Base-by-base conservation (phyloP, 2,329 filamentous ascomycete species). In the Xylariaceae sp. region DNA sequence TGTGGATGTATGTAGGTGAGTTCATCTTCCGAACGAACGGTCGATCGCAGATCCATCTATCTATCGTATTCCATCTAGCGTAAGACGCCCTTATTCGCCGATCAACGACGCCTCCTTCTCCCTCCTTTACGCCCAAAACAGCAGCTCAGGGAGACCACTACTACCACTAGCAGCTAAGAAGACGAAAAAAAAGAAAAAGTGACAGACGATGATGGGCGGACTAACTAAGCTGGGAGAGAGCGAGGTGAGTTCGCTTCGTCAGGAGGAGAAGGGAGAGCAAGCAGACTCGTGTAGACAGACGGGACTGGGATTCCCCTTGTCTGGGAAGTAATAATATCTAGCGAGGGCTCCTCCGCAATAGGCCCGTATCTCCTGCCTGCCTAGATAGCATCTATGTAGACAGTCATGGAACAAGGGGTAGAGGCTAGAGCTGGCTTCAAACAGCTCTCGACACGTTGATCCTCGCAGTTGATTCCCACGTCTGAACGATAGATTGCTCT, bases 241-340 rank as follows among this genome's bases (percentile, higher is more conserved):
- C 17, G 17, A 17, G 17, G 23, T 30, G 23, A 30, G 23, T 30
- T 30, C 23, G 23, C 23, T 30, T 30, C 23, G 23, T 30, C 3
- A 30, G 23, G 23, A 5, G 23, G 23, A 30, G 23, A 30, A 30
- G 23, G 23, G 5, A 5, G 23, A 30, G 23, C 4, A 30, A 30
- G 23, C 4, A 30, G 23, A 30, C 23, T 30, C 23, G 23, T 30
- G 13, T 41, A 13, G 9, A 23, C 44, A 13, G 9, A 23, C 44
- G 9, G 51, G 23, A 62, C 60, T 50, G 23, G 57, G 54, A 37
- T 55, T 57, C 18, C 57, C 54, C 34, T 30, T 13, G 50, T 37
- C 13, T 37, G 17, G 37, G 37, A 48, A 15, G 11, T 5, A 51
- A 23, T n/a, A 54, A 41, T 41, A 13, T 41, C 9, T 41, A 41